Base-by-base conservation (phyloP, 306 rosid species). In the Clitoria ternatea region DNA sequence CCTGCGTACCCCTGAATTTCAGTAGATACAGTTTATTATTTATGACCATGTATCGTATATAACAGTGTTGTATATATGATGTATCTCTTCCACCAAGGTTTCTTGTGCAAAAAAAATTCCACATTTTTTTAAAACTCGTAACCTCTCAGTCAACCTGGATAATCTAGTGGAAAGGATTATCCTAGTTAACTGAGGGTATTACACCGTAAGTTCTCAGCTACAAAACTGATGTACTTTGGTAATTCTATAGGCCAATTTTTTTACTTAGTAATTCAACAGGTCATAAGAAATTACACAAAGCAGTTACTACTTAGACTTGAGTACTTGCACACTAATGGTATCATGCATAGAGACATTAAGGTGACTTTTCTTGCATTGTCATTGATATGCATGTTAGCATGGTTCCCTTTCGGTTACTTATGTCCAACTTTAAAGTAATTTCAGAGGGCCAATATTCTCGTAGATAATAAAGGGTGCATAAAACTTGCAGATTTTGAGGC, bases 401-500 rank as follows among this genome's bases (percentile, higher is more conserved):
- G 50, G 33, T 72, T 56, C 48, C 35, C 49, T 59, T 45, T 44
- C 29, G 33, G 68, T 30, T 52, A 47, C 66, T 83, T 40, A 72
- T 35, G 55, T 56, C 40, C 44, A 45, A 56, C 19, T 29, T 57
- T n/a, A 59, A 12, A 40, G 50, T 67, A 47, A 55, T 78, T 86
- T 66, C 89, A 95, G 99, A 97, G 99, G 77, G 99, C 97, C 47
- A 95, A 95, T 76, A 95, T 95, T 79, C 99, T 95, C 81, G 99
- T 95, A 56, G 99, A 95, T 85, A 95, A 95, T 80, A 89, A 87
- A 82, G 99, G 97, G 36, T 88, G 97, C 88, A 95, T 95, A 70
- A 95, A 91, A 80, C 96, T 95, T 79, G 99, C 99, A 61, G 99
- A 95, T 84, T 95, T 95, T 83, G 99, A 97, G 73, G 99, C 99